phyloP scores from a whole-genome alignment of 208 protist species.

The Crithidia sp. region DNA sequence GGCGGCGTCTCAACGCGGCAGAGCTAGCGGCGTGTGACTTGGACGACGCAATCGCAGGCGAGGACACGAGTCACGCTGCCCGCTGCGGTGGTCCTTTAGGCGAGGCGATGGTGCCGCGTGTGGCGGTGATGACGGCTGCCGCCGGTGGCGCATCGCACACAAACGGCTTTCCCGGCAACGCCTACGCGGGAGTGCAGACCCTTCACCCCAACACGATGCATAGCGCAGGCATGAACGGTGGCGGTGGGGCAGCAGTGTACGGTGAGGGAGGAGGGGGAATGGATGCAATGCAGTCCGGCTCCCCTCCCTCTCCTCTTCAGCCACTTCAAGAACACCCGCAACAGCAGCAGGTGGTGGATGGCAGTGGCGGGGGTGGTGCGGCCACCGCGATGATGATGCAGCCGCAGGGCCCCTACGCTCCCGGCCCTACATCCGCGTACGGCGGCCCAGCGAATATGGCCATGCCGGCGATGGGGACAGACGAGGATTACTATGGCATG shows the following conservation, averaged over 20 bases:
- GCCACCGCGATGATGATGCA: not conserved
- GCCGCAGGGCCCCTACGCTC: conserved; percentile 1
- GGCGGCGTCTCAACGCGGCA: not conserved
- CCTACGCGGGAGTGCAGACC: not conserved
- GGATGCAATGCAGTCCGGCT: not conserved
- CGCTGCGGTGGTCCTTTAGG: conserved; percentile 34
- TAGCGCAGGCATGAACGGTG: not conserved
- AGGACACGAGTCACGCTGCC: conserved; percentile 16
- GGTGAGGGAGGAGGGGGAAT: not conserved
- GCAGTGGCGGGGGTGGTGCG: not conserved
- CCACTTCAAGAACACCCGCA: not conserved
- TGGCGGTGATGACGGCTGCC: not conserved
- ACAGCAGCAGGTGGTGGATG: not conserved
- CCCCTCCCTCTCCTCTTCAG: not conserved
- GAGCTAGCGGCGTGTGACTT: conserved; percentile 18
- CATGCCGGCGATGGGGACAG: not conserved
- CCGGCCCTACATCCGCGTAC: not conserved
- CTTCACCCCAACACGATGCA: not conserved
- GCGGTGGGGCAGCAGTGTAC: conserved; percentile 4
- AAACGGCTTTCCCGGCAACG: not conserved
- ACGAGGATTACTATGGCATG: conserved; percentile 27
- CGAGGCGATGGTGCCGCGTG: conserved; percentile 40
- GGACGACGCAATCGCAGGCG: conserved; percentile 26
- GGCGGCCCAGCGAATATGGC: not conserved
- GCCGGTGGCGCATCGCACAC: not conserved